phyloP scores from a whole-genome alignment of 2,329 filamentous ascomycete species.

The Fusarium pseudoanthophilum region DNA sequence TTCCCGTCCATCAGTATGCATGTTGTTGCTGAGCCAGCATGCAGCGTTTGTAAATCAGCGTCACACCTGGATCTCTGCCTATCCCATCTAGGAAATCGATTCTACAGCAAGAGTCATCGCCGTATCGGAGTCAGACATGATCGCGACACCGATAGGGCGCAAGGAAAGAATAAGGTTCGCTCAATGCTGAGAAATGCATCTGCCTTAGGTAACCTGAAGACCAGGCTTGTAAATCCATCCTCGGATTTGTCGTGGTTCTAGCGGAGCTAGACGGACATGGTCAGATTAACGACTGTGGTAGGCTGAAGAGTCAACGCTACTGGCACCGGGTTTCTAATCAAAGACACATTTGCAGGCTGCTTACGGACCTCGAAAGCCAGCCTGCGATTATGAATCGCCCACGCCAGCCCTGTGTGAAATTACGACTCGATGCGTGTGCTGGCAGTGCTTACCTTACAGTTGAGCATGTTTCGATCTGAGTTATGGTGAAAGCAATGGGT shows the following conservation, averaged over 20 bases:
- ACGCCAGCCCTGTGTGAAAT: slow-evolving; percentile 37
- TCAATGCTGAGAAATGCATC: slow-evolving; percentile 36
- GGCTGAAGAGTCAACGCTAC: slow-evolving; percentile 21
- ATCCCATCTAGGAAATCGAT: slow-evolving; percentile 19
- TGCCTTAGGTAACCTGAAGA: slow-evolving; percentile 20
- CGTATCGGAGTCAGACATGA: slow-evolving; percentile 17
- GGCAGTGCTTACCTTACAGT: slow-evolving; percentile 16
- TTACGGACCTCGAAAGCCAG: slow-evolving; percentile 26
- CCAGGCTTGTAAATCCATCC: slow-evolving; percentile 31
- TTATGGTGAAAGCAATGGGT: not conserved
- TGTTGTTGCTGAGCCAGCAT: slow-evolving; percentile 10
- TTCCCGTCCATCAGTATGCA: not conserved
- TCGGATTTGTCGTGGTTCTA: slow-evolving; percentile 30
- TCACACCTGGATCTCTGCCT: slow-evolving; percentile 16
- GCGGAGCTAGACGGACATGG: slow-evolving; percentile 34
- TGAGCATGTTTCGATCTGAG: not conserved
- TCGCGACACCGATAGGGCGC: slow-evolving; percentile 31
- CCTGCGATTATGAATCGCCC: slow-evolving; percentile 40
- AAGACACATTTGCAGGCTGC: slow-evolving; percentile 19
- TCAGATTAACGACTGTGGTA: slow-evolving; percentile 16
- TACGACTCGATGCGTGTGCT: slow-evolving; percentile 14
- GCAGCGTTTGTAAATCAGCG: slow-evolving; percentile 16
- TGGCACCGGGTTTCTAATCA: slow-evolving; percentile 37
- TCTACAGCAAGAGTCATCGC: slow-evolving; percentile 31
- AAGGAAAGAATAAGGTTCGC: slow-evolving; percentile 31